Evolutionary conservation across 2,329 filamentous ascomycete genomes (phyloP).

Genomic region (Alternaria arbusti): DNA sequence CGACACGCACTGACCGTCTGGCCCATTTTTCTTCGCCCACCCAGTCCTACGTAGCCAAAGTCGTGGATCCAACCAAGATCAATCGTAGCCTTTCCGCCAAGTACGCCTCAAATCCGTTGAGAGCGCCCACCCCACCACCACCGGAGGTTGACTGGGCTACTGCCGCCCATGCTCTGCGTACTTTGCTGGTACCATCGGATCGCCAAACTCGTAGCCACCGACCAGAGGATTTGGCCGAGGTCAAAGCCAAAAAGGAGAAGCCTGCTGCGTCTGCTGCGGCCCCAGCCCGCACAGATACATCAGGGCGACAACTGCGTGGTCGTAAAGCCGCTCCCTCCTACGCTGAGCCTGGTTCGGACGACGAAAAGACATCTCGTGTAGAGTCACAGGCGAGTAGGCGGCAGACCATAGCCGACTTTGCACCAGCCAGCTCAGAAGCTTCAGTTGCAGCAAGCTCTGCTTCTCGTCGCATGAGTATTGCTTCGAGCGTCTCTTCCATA

Average conservation of each 20-base stretch:
- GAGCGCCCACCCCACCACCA: conserved; percentile 68
- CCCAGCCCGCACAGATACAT: conserved; percentile 53
- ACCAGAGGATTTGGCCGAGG: conserved; percentile 74
- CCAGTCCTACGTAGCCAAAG: conserved; percentile 83
- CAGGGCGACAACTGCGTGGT: conserved; percentile 70
- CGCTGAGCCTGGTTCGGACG: conserved; percentile 57
- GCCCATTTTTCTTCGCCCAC: conserved; percentile 88
- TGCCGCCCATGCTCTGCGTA: conserved; percentile 82
- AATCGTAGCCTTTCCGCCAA: conserved; percentile 66
- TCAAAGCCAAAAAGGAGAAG: conserved; percentile 64
- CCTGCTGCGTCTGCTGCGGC: conserved; percentile 43
- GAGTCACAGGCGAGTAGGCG: conserved; percentile 40
- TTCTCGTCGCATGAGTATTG: conserved; percentile 53
- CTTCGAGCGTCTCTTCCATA: conserved; percentile 52
- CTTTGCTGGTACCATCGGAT: conserved; percentile 77
- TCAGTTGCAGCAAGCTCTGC: conserved; percentile 26
- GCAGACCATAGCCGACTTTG: conserved; percentile 51
- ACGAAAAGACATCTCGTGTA: conserved; percentile 35
- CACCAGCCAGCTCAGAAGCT: conserved; percentile 30
- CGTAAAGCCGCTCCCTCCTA: conserved; percentile 65
- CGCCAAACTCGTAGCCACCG: conserved; percentile 78
- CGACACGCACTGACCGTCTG: conserved; percentile 60
- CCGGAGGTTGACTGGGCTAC: conserved; percentile 86
- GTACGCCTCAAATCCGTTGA: conserved; percentile 45
- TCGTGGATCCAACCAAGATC: conserved; percentile 70